Percentiles rank a stretch among this genome's conserved stretches.
Evolutionary conservation across 768 basidiomycete species (phyloP).

Genomic region (Phlebiopsis gigantea): DNA sequence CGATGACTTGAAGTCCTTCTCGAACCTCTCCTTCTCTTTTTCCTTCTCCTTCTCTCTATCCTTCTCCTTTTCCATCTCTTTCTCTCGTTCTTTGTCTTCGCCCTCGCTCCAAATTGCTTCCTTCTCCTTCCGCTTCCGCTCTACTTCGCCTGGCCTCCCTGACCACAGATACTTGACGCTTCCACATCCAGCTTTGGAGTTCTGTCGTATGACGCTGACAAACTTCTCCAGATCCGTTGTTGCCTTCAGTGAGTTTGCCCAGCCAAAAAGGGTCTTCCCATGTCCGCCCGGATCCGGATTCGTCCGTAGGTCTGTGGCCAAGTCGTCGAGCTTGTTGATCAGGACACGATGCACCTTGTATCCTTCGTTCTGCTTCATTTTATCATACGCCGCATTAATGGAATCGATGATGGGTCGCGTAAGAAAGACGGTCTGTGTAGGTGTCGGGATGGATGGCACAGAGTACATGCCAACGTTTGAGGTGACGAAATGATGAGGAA

Average conservation of each 20-base stretch:
- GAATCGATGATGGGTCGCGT: slow-evolving; percentile 41
- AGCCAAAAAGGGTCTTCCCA: slow-evolving; percentile 14
- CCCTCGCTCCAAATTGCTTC: slow-evolving; percentile 31
- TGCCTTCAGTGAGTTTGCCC: slow-evolving; percentile 35
- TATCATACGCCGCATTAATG: slow-evolving; percentile 45
- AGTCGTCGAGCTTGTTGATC: slow-evolving; percentile 54
- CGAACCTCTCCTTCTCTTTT: slow-evolving; percentile 22
- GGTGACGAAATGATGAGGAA: slow-evolving; percentile 7
- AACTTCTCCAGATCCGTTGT: slow-evolving; percentile 51
- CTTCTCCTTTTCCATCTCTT: slow-evolving; percentile 32
- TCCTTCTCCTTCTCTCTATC: slow-evolving; percentile 25
- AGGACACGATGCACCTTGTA: slow-evolving; percentile 61
- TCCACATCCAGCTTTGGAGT: slow-evolving; percentile 28
- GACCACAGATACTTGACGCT: slow-evolving; percentile 30
- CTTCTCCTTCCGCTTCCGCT: slow-evolving; percentile 29
- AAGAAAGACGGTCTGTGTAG: slow-evolving; percentile 25
- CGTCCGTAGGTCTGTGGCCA: slow-evolving; percentile 34
- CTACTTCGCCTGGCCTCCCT: slow-evolving; percentile 28
- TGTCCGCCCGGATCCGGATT: slow-evolving; percentile 14
- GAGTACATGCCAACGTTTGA: slow-evolving; percentile 9
- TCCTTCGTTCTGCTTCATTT: slow-evolving; percentile 41
- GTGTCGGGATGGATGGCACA: slow-evolving; percentile 15
- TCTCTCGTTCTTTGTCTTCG: slow-evolving; percentile 29
- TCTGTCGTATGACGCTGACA: slow-evolving; percentile 37
- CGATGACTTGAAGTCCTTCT: slow-evolving; percentile 24